These are phyloP conservation scores for Parascedosporium putredinis DNA, from an alignment of 2,329 filamentous ascomycete genomes.

Conservation along the genomic window DNA sequence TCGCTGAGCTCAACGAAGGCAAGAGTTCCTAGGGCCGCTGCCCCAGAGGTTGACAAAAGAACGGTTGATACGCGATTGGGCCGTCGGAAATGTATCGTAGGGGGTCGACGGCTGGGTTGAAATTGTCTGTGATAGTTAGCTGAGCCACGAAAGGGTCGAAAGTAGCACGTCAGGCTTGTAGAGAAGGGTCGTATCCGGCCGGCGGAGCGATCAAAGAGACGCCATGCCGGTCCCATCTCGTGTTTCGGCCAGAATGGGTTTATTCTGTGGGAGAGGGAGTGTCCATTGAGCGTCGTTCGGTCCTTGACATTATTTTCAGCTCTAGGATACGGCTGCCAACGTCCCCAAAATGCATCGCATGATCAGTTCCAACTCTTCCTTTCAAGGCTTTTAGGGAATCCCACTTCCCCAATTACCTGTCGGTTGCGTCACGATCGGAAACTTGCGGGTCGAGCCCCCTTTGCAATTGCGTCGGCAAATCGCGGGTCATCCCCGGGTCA, in stretches of 20 bases:
- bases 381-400: not conserved
- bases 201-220: not conserved
- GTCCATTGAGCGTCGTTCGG: not conserved
- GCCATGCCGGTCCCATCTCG: slow-evolving; percentile 7
- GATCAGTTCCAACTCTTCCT: not conserved
- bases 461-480: no score
- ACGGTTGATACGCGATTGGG: not conserved
- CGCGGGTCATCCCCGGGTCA: no score
- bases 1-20: slow-evolving; percentile 4
- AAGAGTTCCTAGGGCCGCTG: not conserved
- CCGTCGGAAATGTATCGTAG: not conserved
- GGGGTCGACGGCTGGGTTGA: not conserved
- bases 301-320: not conserved
- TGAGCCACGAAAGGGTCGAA: not conserved
- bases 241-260: not conserved
- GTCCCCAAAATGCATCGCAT: not conserved
- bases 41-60: slow-evolving; percentile 1
- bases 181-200: not conserved
- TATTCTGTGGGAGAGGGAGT: not conserved
- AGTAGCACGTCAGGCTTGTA: not conserved
- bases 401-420: not conserved
- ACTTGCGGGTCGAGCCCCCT: no score
- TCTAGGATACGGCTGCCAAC: not conserved
- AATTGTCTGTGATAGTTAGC: not conserved
- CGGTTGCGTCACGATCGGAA: not conserved